Evolutionary conservation across 345 rosid genomes (phyloP).

Genomic region (Aethionema arabicum): DNA sequence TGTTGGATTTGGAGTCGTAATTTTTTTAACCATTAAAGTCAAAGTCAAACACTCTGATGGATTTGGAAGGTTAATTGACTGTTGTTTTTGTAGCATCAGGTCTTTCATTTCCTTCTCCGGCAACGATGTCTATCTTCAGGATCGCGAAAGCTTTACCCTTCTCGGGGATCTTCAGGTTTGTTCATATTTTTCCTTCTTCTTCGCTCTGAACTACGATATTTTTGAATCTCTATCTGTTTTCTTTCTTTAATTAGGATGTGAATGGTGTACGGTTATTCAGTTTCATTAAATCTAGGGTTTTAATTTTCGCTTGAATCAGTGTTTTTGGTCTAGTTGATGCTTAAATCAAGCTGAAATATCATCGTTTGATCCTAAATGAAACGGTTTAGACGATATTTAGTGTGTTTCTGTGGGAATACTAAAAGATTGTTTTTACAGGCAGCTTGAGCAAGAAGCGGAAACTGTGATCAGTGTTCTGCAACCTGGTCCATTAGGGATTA

Average conservation of each 20-base stretch:
- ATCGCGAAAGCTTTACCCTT: slow-evolving; percentile 57
- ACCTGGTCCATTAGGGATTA: slow-evolving; percentile 85
- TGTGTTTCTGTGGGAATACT: slow-evolving; percentile 1
- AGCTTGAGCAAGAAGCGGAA: slow-evolving; percentile 79
- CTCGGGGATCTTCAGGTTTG: slow-evolving; percentile 59
- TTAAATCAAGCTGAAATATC: neutral
- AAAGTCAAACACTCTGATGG: neutral
- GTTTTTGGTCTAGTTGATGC: neutral
- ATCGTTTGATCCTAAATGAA: neutral
- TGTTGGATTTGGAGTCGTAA: slow-evolving; percentile 44
- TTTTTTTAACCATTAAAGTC: no score
- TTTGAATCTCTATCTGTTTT: neutral
- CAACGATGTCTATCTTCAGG: slow-evolving; percentile 40
- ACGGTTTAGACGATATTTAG: neutral
- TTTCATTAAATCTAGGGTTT: slow-evolving; percentile 6
- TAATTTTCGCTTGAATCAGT: neutral
- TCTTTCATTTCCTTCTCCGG: slow-evolving; percentile 1
- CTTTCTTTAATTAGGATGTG: neutral
- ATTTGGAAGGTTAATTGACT: neutral
- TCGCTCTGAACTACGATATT: neutral
- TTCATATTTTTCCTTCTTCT: neutral
- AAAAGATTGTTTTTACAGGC: slow-evolving; percentile 38
- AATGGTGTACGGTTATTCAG: neutral
- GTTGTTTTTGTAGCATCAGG: neutral
- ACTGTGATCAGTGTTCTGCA: slow-evolving; percentile 78